Conservation (phyloP, 208 protist genomes). For the Trypanosoma scelopori region DNA sequence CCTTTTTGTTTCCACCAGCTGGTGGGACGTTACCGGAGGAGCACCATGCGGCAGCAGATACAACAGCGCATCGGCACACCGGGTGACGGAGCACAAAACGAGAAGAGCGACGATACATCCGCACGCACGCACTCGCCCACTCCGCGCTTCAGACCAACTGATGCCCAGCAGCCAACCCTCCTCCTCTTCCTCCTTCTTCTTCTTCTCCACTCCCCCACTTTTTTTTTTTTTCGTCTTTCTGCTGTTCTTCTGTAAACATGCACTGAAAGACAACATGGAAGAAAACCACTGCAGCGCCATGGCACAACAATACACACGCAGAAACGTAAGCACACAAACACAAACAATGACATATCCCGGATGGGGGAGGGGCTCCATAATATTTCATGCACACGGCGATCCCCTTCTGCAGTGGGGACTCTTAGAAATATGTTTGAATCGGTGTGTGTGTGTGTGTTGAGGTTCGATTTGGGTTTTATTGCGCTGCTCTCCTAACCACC, state of each 20-base stretch:
- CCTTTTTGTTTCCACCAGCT: not conserved
- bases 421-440: not conserved
- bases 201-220: no score
- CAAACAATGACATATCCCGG: no score
- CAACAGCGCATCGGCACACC: not conserved
- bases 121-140: not conserved
- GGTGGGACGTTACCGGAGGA: not conserved
- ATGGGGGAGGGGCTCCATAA: no score
- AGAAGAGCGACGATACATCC: conserved; percentile 16
- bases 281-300: no score
- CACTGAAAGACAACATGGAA: not conserved
- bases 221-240: no score
- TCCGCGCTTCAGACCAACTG: not conserved
- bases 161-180: no score
- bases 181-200: no score
- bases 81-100: not conserved
- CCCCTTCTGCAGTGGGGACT: not conserved
- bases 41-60: conserved; percentile 1
- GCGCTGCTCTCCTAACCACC: no score
- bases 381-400: no score
- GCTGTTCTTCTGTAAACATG: no score
- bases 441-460: not conserved
- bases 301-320: no score
- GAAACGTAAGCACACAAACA: not conserved
- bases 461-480: no score